A percentile compares a stretch with the other conserved stretches of the same genome.
Conservation (phyloP, 306 rosid genomes). For the Castanea sativa region DNA sequence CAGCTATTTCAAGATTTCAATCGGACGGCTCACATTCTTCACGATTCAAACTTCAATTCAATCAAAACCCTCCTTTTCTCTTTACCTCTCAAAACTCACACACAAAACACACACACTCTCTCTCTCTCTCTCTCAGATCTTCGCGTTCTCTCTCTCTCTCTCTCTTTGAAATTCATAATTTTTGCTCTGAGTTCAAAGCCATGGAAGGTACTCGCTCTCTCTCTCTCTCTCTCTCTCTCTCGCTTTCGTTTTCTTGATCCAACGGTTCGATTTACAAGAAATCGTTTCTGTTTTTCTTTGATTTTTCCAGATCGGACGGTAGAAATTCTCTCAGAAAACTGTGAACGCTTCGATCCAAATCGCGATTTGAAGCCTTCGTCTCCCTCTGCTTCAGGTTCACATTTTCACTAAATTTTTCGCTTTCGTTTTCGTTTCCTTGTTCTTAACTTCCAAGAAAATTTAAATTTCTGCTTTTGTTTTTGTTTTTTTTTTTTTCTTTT, state of each 20-base stretch:
- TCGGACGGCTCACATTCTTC: constrained; percentile 19
- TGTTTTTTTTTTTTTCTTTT: not conserved
- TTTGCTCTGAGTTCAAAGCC: constrained; percentile 18
- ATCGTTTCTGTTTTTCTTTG: not conserved
- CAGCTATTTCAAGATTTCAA: constrained; percentile 4
- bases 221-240: constrained; percentile 2
- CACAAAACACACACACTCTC: constrained; percentile 6
- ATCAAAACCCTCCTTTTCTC: constrained; percentile 27
- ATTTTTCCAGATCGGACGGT: constrained; percentile 47
- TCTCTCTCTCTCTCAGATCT: constrained; percentile 9
- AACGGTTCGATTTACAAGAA: not conserved
- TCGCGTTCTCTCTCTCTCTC: constrained; percentile 1
- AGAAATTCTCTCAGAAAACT: constrained; percentile 35
- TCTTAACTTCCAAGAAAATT: not conserved
- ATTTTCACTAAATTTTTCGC: not conserved
- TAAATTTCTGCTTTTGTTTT: not conserved
- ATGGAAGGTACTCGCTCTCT: constrained; percentile 49
- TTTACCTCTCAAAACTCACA: constrained; percentile 6
- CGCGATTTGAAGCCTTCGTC: constrained; percentile 37
- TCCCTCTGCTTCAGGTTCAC: constrained; percentile 41
- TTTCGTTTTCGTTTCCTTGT: not conserved
- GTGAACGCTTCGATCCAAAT: constrained; percentile 24
- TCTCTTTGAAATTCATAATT: constrained; percentile 2
- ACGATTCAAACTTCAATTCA: constrained; percentile 46
- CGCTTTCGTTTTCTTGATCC: not conserved